Evolutionary conservation across 2,329 filamentous ascomycete species (phyloP).

Genomic region (Xylaria sp.): DNA sequence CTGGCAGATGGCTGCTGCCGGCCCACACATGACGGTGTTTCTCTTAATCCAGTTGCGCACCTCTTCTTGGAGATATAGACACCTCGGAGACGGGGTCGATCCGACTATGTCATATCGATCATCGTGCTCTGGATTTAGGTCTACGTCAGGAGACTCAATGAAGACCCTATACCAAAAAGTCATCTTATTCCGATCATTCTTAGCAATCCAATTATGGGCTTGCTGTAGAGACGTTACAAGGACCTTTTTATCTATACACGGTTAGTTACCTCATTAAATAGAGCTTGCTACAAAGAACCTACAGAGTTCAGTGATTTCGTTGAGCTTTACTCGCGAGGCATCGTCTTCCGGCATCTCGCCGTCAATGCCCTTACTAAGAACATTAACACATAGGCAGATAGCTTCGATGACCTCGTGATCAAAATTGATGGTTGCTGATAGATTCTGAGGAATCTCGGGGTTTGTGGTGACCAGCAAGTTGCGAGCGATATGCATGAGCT

Average conservation of each 20-base stretch:
- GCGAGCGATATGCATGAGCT: constrained; percentile 73
- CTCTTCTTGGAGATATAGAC: constrained; percentile 68
- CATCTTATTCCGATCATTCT: constrained; percentile 77
- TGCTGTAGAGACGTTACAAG: constrained; percentile 74
- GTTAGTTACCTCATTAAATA: constrained; percentile 19
- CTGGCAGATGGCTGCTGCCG: constrained; percentile 64
- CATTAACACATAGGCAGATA: constrained; percentile 73
- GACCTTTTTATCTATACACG: constrained; percentile 68
- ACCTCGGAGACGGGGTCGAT: constrained; percentile 64
- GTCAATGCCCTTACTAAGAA: constrained; percentile 74
- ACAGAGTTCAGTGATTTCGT: constrained; percentile 74
- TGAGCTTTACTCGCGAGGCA: constrained; percentile 64
- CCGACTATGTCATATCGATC: constrained; percentile 62
- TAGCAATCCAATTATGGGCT: constrained; percentile 75
- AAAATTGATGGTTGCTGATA: constrained; percentile 72
- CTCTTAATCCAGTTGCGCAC: constrained; percentile 71
- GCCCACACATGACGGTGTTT: constrained; percentile 68
- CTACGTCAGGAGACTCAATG: constrained; percentile 62
- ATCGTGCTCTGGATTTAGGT: constrained; percentile 60
- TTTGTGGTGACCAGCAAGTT: constrained; percentile 73
- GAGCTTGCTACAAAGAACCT: constrained; percentile 45
- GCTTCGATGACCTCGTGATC: constrained; percentile 74
- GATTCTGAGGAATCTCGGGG: constrained; percentile 72
- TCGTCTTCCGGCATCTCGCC: constrained; percentile 70
- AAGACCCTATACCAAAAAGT: constrained; percentile 74